Percentiles rank a stretch among this genome's conserved stretches.
Conservation (phyloP, 139 green algal genomes). For the Limnomonas spitsbergensis region DNA sequence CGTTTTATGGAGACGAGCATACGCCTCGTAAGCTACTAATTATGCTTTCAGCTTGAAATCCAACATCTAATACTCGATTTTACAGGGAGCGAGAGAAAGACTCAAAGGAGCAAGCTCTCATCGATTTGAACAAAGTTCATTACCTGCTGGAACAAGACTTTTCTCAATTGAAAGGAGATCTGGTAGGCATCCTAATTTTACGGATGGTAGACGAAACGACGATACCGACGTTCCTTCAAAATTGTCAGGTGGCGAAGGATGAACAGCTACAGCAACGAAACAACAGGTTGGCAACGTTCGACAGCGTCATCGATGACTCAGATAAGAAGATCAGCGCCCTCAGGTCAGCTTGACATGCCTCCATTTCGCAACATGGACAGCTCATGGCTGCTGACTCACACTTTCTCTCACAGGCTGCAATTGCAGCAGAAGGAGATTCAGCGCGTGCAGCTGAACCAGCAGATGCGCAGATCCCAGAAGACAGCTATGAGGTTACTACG, state of each 20-base stretch:
- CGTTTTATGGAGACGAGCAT: not conserved
- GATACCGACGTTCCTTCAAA: not conserved
- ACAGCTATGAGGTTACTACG: not conserved
- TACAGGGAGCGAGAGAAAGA: slow-evolving; percentile 2
- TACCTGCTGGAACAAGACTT: not conserved
- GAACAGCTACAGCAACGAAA: not conserved
- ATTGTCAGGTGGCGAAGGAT: not conserved
- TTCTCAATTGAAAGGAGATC: not conserved
- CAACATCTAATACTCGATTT: not conserved
- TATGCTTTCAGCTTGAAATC: slow-evolving; percentile 3
- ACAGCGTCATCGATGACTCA: not conserved
- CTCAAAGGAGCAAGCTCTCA: not conserved
- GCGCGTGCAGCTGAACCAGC: slow-evolving; percentile 5
- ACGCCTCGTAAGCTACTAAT: not conserved
- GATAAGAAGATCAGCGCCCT: not conserved
- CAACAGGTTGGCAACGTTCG: not conserved
- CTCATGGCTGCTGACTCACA: not conserved
- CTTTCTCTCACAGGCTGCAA: not conserved
- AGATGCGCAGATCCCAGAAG: not conserved
- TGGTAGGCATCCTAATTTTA: not conserved
- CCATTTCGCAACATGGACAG: not conserved
- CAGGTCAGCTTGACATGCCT: not conserved
- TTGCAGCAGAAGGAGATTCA: slow-evolving; percentile 11
- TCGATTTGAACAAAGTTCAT: not conserved
- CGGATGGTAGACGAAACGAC: not conserved